Percentiles rank a stretch among this genome's conserved stretches.
phyloP scores from a whole-genome alignment of 345 rosid genomes.

The Melaleuca alternifolia region DNA sequence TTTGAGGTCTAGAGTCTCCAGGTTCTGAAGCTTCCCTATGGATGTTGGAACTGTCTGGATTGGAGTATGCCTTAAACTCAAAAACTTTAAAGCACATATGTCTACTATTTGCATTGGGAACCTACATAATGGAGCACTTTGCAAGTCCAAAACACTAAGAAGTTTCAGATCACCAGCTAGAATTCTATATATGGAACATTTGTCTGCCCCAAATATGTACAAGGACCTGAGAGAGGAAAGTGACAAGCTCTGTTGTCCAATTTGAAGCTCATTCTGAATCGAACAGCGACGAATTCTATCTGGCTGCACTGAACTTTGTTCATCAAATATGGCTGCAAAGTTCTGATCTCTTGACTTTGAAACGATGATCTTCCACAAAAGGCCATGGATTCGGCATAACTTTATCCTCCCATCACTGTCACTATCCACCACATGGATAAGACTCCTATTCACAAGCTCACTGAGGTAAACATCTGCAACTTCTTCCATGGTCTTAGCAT shows the following conservation, averaged over 20 bases:
- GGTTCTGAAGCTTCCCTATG: slow-evolving; percentile 29
- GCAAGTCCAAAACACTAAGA: slow-evolving; percentile 29
- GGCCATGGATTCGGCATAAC: slow-evolving; percentile 26
- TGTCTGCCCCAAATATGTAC: slow-evolving; percentile 18
- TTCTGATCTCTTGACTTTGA: slow-evolving; percentile 28
- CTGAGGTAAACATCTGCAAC: slow-evolving; percentile 32
- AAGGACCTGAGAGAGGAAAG: slow-evolving; percentile 28
- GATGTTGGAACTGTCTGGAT: slow-evolving; percentile 16
- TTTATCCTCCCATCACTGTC: slow-evolving; percentile 20
- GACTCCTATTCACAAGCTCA: slow-evolving; percentile 29
- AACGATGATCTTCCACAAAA: slow-evolving; percentile 21
- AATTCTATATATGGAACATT: background rate
- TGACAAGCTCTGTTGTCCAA: slow-evolving; percentile 1
- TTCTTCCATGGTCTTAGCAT: slow-evolving; percentile 31
- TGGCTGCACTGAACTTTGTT: slow-evolving; percentile 3
- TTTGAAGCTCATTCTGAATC: slow-evolving; percentile 7
- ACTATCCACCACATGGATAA: slow-evolving; percentile 19
- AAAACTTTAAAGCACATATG: slow-evolving; percentile 17
- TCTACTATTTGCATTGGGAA: slow-evolving; percentile 22
- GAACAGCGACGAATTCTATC: slow-evolving; percentile 36
- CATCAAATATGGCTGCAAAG: slow-evolving; percentile 16
- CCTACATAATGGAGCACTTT: slow-evolving; percentile 12
- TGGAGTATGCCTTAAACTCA: slow-evolving; percentile 25
- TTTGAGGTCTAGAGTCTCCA: slow-evolving; percentile 38
- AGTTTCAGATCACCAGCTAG: slow-evolving; percentile 8